A percentile compares a stretch with the other conserved stretches of the same genome.
Evolutionary conservation across 768 basidiomycete species (phyloP).

Genomic region (Mycena belliarum): DNA sequence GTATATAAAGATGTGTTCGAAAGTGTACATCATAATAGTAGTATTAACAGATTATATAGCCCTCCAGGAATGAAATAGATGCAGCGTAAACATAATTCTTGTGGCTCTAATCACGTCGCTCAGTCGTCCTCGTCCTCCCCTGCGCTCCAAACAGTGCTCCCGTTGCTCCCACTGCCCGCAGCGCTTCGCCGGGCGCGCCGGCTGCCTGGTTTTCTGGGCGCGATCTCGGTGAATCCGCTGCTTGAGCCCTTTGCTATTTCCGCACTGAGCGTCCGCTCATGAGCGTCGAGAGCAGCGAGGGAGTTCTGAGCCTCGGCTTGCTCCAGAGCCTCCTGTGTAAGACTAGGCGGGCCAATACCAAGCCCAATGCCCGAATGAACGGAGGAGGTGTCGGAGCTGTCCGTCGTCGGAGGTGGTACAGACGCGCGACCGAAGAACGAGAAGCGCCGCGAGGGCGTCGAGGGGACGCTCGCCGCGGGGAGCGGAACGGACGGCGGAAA

Average conservation of each 20-base stretch:
- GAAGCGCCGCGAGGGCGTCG: slow-evolving; percentile 50
- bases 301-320: slow-evolving; percentile 78
- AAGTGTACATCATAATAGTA: slow-evolving; percentile 8
- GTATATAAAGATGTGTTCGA: slow-evolving; percentile 12
- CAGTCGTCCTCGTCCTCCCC: slow-evolving; percentile 57
- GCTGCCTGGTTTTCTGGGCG: slow-evolving; percentile 50
- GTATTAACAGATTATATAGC: slow-evolving; percentile 14
- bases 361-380: slow-evolving; percentile 43
- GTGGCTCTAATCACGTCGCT: not conserved
- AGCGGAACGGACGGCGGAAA: slow-evolving; percentile 29
- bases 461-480: slow-evolving; percentile 26
- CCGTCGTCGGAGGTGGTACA: slow-evolving; percentile 41
- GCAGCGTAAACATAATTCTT: not conserved
- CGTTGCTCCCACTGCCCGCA: slow-evolving; percentile 48
- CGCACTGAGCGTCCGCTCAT: slow-evolving; percentile 68
- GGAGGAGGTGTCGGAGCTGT: slow-evolving; percentile 50
- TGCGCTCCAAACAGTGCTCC: slow-evolving; percentile 84
- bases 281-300: slow-evolving; percentile 76
- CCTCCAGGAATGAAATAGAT: slow-evolving; percentile 3
- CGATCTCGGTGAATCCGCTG: slow-evolving; percentile 81
- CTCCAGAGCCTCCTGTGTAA: slow-evolving; percentile 77
- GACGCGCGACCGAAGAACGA: slow-evolving; percentile 67
- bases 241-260: slow-evolving; percentile 75
- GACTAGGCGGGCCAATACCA: slow-evolving; percentile 40
- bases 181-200: slow-evolving; percentile 61